phyloP scores from a whole-genome alignment of 2,329 filamentous ascomycete genomes.

The Trichoderma guizhouense region DNA sequence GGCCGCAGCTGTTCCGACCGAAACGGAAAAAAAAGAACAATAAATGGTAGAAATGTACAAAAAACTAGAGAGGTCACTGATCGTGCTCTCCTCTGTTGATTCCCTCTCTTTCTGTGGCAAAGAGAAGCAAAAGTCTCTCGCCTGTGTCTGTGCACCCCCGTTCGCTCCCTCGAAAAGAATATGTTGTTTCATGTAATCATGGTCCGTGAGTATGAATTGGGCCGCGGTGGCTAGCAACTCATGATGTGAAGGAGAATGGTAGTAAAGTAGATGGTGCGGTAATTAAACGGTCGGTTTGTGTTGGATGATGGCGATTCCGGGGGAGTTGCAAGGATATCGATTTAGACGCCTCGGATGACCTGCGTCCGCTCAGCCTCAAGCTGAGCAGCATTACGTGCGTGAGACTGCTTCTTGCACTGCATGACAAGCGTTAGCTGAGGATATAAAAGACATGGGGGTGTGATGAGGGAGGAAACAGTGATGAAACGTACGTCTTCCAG shows the following conservation, averaged over 20 bases:
- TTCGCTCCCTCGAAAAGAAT: not conserved
- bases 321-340: conserved; percentile 5
- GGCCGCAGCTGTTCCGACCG: conserved; percentile 2
- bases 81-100: not conserved
- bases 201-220: conserved; percentile 6
- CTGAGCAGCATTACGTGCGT: conserved; percentile 90
- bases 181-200: conserved; percentile 22
- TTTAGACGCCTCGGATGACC: conserved; percentile 84
- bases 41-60: conserved; percentile 21
- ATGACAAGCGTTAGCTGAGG: not conserved
- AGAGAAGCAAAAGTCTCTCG: not conserved
- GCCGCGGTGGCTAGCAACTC: not conserved
- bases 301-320: not conserved
- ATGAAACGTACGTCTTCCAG: conserved; percentile 71
- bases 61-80: not conserved
- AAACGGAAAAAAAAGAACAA: conserved; percentile 3
- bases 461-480: conserved; percentile 19
- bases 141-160: not conserved
- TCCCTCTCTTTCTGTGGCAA: not conserved
- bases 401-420: conserved; percentile 92
- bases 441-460: not conserved
- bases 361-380: conserved; percentile 90
- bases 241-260: not conserved
- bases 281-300: not conserved
- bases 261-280: not conserved